phyloP scores from a whole-genome alignment of 1,284 basidiomycete species.

The Apiotrichum laibachii region DNA sequence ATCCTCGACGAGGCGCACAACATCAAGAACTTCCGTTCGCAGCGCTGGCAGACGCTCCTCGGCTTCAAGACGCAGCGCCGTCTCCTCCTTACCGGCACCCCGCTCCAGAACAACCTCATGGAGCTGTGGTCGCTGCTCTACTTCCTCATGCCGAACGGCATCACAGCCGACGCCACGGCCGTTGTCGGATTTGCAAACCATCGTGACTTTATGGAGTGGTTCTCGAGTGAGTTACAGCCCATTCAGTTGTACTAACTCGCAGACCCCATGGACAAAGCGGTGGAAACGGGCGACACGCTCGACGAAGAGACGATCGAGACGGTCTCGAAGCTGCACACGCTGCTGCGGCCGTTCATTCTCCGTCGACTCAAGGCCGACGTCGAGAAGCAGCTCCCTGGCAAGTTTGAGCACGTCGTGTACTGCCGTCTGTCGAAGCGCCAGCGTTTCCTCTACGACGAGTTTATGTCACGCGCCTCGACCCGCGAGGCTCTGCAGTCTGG shows the following conservation, averaged over 20 bases:
- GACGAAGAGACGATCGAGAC: slow-evolving; percentile 85
- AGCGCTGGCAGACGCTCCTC: slow-evolving; percentile 92
- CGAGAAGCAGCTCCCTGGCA: slow-evolving; percentile 91
- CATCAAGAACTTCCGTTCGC: slow-evolving; percentile 97
- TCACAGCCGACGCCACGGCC: slow-evolving; percentile 51
- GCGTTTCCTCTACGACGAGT: slow-evolving; percentile 95
- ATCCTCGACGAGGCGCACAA: slow-evolving; percentile 96
- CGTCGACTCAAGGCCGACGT: slow-evolving; percentile 93
- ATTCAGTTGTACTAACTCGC: not conserved
- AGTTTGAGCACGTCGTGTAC: slow-evolving; percentile 89
- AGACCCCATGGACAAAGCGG: slow-evolving; percentile 92
- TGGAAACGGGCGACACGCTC: slow-evolving; percentile 75
- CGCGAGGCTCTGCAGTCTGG: slow-evolving; percentile 81
- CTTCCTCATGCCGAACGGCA: slow-evolving; percentile 83
- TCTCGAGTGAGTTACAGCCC: slow-evolving; percentile 69
- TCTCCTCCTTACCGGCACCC: slow-evolving; percentile 86
- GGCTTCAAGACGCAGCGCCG: slow-evolving; percentile 89
- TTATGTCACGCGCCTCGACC: slow-evolving; percentile 90
- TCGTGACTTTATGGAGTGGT: slow-evolving; percentile 95
- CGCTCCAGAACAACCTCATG: slow-evolving; percentile 92
- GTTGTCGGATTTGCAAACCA: slow-evolving; percentile 84
- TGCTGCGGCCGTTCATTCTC: slow-evolving; percentile 89
- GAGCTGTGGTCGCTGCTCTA: slow-evolving; percentile 94
- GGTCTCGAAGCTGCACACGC: slow-evolving; percentile 84
- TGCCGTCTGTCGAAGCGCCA: slow-evolving; percentile 93